Base-by-base conservation (phyloP, 1,284 basidiomycete genomes). In the Melanopsichium pennsylvanicum region DNA sequence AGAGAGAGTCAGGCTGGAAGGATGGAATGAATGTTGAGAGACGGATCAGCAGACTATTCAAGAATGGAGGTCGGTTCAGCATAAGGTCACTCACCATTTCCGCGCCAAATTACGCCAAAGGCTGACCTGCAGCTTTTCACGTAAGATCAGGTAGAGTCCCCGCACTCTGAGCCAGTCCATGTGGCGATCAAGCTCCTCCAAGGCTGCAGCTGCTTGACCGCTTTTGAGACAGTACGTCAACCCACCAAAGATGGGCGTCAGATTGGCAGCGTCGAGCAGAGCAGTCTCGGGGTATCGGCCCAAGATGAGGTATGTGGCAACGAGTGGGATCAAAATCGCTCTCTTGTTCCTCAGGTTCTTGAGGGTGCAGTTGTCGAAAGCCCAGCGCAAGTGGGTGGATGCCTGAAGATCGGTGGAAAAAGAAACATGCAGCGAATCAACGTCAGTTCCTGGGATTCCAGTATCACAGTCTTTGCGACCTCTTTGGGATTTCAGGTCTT, bases 61-160 rank as follows among this genome's bases (percentile, higher is more conserved):
- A 23, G 22, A 25, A 12, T 8, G 10, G 25, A 25, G 18, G 18
- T 49, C 21, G 23, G 22, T 10, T 25, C 23, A 15, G 21, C 37
- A 15, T 19, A 10, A 3, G 22, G 3, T 22, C 18, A 70, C 81
- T 55, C 26, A 82, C 81, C 75, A 74, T 56, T 68, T 63, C 23
- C 81, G 67, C 22, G 78, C 66, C 22, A 83, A 54, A 43, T 83
- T 82, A n/a, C 83, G 74, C 83, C 83, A 83, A 16, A 81, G 76
- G 7, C 82, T 68, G 21, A 80, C 70, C 60, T 81, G 78, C 21
- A 82, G 68, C 61, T 83, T 83, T 32, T 83, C 83, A 21, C 69
- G 41, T 32, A 83, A 42, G 6, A 83, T 49, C 18, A 83, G 63
- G 59, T 82, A 83, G 33, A 81, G 78, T 4, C 82, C 81, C 37